These are phyloP conservation scores for Saprolegnia parasitica DNA, from an alignment of 352 stramenopile genomes.

Conservation along the genomic window DNA sequence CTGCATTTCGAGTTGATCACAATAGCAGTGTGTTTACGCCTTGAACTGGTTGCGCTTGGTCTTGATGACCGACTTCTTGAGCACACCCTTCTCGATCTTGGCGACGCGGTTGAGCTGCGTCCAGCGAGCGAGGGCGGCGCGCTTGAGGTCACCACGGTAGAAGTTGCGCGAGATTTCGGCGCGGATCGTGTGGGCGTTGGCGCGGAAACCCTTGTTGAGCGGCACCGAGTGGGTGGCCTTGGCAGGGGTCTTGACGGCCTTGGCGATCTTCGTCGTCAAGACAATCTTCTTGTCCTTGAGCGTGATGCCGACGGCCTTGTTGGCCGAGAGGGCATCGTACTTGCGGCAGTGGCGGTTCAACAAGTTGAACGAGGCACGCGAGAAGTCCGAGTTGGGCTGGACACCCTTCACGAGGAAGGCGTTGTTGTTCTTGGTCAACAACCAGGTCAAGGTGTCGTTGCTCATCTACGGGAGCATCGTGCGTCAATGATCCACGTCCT, in stretches of 20 bases:
- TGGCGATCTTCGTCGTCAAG: conserved; percentile 77
- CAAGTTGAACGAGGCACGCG: conserved; percentile 94
- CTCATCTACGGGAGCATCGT: conserved; percentile 77
- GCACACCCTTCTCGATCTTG: conserved; percentile 82
- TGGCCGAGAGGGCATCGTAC: conserved; percentile 93
- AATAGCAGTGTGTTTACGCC: conserved; percentile 8
- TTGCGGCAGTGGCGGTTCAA: conserved; percentile 94
- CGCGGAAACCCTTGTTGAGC: conserved; percentile 79
- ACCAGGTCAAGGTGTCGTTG: conserved; percentile 94
- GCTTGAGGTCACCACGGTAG: conserved; percentile 84
- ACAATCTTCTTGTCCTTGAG: conserved; percentile 84
- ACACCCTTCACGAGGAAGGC: conserved; percentile 94
- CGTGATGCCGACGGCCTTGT: conserved; percentile 90
- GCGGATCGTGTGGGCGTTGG: conserved; percentile 79
- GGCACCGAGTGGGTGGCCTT: conserved; percentile 69
- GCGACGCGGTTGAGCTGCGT: conserved; percentile 80
- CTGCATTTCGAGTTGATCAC: conserved; percentile 30
- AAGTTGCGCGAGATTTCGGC: conserved; percentile 86
- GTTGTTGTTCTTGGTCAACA: conserved; percentile 94
- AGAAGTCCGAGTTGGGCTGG: conserved; percentile 84
- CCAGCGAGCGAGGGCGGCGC: conserved; percentile 78
- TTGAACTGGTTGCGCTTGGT: conserved; percentile 31
- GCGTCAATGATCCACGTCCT: too few species aligned
- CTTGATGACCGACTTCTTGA: conserved; percentile 30
- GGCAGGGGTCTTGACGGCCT: conserved; percentile 59